These are phyloP conservation scores for Przewalskia tangutica DNA, from an alignment of 257 asterid species.

Conservation along the genomic window DNA sequence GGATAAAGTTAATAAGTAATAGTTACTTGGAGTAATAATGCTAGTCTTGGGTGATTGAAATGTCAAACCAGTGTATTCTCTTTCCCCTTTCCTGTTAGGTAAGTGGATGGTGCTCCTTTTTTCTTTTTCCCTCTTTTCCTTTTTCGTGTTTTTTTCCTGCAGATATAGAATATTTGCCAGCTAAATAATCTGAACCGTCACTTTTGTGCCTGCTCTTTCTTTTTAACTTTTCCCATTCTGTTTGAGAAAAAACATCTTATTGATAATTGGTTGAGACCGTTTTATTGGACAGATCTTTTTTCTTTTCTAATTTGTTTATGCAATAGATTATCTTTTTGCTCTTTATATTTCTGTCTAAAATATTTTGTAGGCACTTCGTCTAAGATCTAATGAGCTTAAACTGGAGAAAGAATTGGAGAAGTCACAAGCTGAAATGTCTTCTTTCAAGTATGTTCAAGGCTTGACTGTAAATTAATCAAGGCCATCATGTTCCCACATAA, in stretches of 20 bases:
- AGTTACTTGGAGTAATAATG: neutral
- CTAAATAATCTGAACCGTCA: neutral
- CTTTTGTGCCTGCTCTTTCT: neutral
- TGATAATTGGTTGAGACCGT: neutral
- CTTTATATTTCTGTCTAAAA: neutral
- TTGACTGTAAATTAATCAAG: slow-evolving; percentile 1
- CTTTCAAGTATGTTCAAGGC: slow-evolving; percentile 44
- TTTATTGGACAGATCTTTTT: neutral
- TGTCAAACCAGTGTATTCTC: neutral
- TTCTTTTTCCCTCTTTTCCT: neutral
- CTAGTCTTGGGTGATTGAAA: neutral
- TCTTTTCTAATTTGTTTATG: neutral
- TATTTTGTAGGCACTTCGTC: slow-evolving; percentile 60
- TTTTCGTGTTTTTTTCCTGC: neutral
- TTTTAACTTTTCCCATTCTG: neutral
- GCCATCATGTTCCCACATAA: neutral
- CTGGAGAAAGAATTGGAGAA: slow-evolving; percentile 80
- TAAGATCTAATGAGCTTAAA: slow-evolving; percentile 95
- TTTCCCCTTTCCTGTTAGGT: neutral
- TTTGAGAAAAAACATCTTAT: neutral
- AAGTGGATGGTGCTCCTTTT: neutral
- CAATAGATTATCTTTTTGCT: neutral
- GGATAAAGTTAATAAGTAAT: neutral
- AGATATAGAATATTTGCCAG: neutral
- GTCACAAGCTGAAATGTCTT: slow-evolving; percentile 58